phyloP scores from a whole-genome alignment of 257 asterid genomes.

The Leptodermis oblonga region DNA sequence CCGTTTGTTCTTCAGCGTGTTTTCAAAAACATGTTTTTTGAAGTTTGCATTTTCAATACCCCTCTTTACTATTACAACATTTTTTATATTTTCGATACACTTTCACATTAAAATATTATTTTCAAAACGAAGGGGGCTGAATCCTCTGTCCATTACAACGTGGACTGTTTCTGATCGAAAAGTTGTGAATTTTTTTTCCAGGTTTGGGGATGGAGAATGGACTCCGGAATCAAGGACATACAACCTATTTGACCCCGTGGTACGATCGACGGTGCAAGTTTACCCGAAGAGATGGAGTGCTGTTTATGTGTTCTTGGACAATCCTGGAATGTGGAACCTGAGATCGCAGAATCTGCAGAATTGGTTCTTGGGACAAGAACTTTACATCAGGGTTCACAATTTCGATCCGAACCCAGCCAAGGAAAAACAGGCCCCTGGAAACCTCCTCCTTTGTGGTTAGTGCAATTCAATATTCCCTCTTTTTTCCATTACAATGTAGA shows the following conservation, averaged over 20 bases:
- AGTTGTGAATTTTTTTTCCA: background rate
- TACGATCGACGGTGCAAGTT: conserved; percentile 68
- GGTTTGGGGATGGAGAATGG: conserved; percentile 62
- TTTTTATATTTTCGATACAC: no score
- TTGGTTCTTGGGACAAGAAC: conserved; percentile 69
- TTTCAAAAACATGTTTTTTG: no score
- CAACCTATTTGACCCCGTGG: conserved; percentile 50
- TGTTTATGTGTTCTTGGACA: conserved; percentile 61
- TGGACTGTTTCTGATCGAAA: conserved; percentile 2
- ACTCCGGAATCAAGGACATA: conserved; percentile 40
- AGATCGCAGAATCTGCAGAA: conserved; percentile 53
- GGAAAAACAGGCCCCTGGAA: conserved; percentile 50
- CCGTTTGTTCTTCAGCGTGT: no score
- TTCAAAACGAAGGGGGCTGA: no score
- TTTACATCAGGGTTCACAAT: conserved; percentile 63
- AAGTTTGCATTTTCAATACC: no score
- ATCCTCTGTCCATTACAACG: background rate
- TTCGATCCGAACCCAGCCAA: conserved; percentile 52
- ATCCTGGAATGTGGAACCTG: conserved; percentile 83
- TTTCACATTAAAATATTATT: no score
- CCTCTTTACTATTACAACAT: no score
- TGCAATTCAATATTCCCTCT: no score
- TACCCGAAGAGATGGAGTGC: conserved; percentile 66
- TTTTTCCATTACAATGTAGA: no score
- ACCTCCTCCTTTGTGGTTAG: conserved; percentile 61